phyloP scores from a whole-genome alignment of 768 basidiomycete species.

The Pleurotus platypus region DNA sequence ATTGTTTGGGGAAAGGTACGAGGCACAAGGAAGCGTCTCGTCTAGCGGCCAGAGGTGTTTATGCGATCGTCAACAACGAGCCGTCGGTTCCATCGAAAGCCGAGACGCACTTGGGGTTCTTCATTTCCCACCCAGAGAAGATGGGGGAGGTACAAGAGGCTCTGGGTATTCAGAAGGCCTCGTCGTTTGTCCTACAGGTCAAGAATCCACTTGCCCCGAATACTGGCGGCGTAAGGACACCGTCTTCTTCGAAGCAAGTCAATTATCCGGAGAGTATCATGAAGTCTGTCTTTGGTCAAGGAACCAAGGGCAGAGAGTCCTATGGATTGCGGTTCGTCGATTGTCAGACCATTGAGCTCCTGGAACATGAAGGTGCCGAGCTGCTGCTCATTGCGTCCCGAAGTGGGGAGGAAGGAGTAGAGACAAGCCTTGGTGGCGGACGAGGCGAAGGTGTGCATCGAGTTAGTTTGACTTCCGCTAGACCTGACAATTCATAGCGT shows the following conservation, averaged over 20 bases:
- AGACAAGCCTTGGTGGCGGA: slow-evolving; percentile 47
- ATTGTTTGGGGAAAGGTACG: slow-evolving; percentile 28
- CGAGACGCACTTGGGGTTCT: slow-evolving; percentile 55
- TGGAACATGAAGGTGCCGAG: slow-evolving; percentile 54
- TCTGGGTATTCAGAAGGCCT: slow-evolving; percentile 49
- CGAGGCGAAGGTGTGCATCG: slow-evolving; percentile 42
- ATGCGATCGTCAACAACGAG: slow-evolving; percentile 53
- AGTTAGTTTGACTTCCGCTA: slow-evolving; percentile 4
- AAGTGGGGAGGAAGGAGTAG: slow-evolving; percentile 42
- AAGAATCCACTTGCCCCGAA: slow-evolving; percentile 55
- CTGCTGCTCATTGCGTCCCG: slow-evolving; percentile 51
- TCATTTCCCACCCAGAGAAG: slow-evolving; percentile 49
- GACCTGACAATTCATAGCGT: slow-evolving; percentile 24
- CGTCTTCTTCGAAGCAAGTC: slow-evolving; percentile 26
- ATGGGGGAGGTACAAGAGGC: slow-evolving; percentile 52
- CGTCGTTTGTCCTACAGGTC: slow-evolving; percentile 56
- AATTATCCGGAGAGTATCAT: slow-evolving; percentile 46
- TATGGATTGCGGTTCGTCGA: slow-evolving; percentile 50
- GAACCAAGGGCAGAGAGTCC: slow-evolving; percentile 35
- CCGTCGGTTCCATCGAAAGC: slow-evolving; percentile 39
- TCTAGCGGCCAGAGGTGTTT: slow-evolving; percentile 54
- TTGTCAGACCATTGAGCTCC: slow-evolving; percentile 45
- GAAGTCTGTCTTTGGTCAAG: slow-evolving; percentile 45
- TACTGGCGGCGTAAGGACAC: slow-evolving; percentile 25
- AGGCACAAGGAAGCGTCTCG: slow-evolving; percentile 51